Evolutionary conservation across 352 stramenopile species (phyloP).

Genomic region (Globisporangium okanoganense): DNA sequence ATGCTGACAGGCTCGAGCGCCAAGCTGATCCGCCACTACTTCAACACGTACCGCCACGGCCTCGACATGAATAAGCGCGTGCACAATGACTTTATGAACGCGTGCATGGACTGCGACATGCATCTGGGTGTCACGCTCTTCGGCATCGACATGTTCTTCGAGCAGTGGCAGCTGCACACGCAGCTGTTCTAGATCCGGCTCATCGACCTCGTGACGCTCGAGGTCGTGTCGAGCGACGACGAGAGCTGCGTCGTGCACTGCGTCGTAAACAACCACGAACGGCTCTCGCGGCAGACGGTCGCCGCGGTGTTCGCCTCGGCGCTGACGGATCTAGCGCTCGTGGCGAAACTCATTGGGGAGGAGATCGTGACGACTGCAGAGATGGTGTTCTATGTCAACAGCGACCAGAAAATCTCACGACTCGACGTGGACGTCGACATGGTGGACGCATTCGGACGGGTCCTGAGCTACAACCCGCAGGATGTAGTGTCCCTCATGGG

Average conservation of each 20-base stretch:
- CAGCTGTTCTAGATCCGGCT: constrained; percentile 14
- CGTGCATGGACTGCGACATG: constrained; percentile 4
- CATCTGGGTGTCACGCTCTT: constrained; percentile 11
- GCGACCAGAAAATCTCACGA: neutral
- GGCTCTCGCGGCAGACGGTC: constrained; percentile 9
- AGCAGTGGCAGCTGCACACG: constrained; percentile 24
- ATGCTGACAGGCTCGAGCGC: constrained; percentile 5
- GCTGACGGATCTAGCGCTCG: constrained; percentile 7
- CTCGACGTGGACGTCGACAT: constrained; percentile 6
- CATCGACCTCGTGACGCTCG: constrained; percentile 5
- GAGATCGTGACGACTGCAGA: constrained; percentile 2
- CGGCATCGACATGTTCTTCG: constrained; percentile 17
- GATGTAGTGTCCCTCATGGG: constrained; percentile 1
- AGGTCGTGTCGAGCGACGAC: neutral
- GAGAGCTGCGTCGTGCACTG: constrained; percentile 14
- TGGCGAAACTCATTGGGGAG: neutral
- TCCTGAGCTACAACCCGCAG: neutral
- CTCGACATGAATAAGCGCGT: neutral
- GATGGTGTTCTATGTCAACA: constrained; percentile 7
- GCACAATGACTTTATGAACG: constrained; percentile 2
- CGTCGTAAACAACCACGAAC: constrained; percentile 4
- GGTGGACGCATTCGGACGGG: neutral
- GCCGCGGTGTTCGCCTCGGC: constrained; percentile 10
- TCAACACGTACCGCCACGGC: constrained; percentile 14
- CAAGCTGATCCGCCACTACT: constrained; percentile 15